Conservation (phyloP, 129 eudicot species). For the Ambrosia trifida region DNA sequence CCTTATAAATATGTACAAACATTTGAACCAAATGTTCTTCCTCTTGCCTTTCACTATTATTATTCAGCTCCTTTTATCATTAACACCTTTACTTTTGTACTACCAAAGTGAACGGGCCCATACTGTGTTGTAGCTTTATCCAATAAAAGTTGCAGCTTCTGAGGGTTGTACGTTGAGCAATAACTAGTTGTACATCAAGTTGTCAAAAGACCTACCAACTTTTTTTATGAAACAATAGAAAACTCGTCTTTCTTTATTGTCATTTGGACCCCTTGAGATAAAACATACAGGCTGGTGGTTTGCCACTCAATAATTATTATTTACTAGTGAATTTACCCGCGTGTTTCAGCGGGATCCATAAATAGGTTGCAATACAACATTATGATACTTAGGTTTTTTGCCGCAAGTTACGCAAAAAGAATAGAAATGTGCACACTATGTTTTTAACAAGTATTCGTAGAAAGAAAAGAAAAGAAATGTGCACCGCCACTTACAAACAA, state of each 20-base stretch:
- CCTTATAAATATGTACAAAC: too few species aligned
- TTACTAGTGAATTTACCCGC: too few species aligned
- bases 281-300: conserved; percentile 28
- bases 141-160: background rate
- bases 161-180: conserved; percentile 20
- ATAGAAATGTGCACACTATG: too few species aligned
- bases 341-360: too few species aligned
- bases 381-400: too few species aligned
- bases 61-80: conserved; percentile 29
- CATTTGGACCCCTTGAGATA: conserved; percentile 37
- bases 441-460: too few species aligned
- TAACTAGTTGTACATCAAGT: conserved; percentile 11
- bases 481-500: too few species aligned
- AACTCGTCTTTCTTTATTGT: conserved; percentile 26
- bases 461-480: too few species aligned
- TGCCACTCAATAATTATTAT: too few species aligned
- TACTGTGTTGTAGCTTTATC: conserved; percentile 22
- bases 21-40: background rate
- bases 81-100: conserved; percentile 27
- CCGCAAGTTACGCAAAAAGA: too few species aligned
- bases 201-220: conserved; percentile 23
- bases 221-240: conserved; percentile 29
- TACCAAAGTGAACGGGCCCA: conserved; percentile 18
- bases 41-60: conserved; percentile 24
- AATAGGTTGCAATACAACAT: too few species aligned